Percentiles rank a stretch among this genome's conserved stretches.
These are phyloP conservation scores for Ceratocystis papillata DNA, from an alignment of 2,329 filamentous ascomycete species.

Conservation along the genomic window DNA sequence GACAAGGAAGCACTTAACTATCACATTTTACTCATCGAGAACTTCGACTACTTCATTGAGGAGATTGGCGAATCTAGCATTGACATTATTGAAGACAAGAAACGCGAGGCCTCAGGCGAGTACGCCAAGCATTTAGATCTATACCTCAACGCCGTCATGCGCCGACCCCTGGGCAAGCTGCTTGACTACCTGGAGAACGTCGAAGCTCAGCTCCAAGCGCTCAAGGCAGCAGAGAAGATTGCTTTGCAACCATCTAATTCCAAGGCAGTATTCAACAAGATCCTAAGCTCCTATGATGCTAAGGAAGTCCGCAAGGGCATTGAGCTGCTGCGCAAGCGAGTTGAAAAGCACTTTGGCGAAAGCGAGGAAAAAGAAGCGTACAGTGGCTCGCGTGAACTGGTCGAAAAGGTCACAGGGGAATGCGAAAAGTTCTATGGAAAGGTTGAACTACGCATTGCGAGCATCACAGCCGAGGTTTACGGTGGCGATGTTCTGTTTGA, in stretches of 20 bases:
- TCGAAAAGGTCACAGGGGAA: constrained; percentile 47
- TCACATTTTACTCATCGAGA: constrained; percentile 93
- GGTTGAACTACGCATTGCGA: constrained; percentile 50
- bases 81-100: constrained; percentile 72
- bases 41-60: constrained; percentile 96
- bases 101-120: constrained; percentile 63
- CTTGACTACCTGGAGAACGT: constrained; percentile 86
- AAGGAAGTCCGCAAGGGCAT: constrained; percentile 86
- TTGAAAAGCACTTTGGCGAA: constrained; percentile 95
- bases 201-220: constrained; percentile 56
- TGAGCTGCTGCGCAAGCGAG: constrained; percentile 74
- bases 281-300: constrained; percentile 66
- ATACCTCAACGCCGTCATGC: constrained; percentile 80
- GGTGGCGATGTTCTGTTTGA: constrained; percentile 54
- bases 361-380: constrained; percentile 75
- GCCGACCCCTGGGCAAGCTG: constrained; percentile 77
- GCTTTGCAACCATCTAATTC: constrained; percentile 74
- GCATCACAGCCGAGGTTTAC: constrained; percentile 52
- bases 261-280: constrained; percentile 73
- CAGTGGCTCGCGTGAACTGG: constrained; percentile 48
- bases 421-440: constrained; percentile 53
- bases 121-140: constrained; percentile 76
- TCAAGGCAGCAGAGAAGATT: constrained; percentile 52
- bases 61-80: constrained; percentile 66
- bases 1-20: constrained; percentile 97